Evolutionary conservation across 2,329 filamentous ascomycete species (phyloP), one percentile per base, ranked within the genome.

Genomic region (Mycogone perniciosa): DNA sequence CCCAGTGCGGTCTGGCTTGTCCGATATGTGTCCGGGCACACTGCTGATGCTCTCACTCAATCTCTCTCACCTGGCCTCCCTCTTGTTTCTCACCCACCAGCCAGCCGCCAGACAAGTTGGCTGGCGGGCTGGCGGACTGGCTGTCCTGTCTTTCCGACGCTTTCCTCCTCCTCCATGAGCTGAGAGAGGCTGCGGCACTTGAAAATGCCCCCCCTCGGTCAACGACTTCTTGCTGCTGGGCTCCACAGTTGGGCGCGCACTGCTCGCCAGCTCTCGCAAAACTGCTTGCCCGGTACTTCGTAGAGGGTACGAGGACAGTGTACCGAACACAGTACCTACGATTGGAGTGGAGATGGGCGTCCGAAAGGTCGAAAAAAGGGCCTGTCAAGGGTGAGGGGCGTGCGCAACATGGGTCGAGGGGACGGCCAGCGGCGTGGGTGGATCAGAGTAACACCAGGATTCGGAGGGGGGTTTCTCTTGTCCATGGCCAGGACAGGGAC

Each of bases 361-460:
- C 48, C 48, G 45, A 44, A 50, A 42, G 48, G 42, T 52, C 45
- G 6, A 30, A 41, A 57, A 54, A 59, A 58, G 57, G 57, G 62
- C 57, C 59, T 60, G 57, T 46, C 48, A 51, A 38, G 43, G 20
- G 20, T 20, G 20, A 20, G 20, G 20, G 20, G 20, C 3, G 20
- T 20, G 20, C 20, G 20, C 46, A 46, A 55, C 60, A 58, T 54
- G 61, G 52, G 49, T 20, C 20, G 20, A 20, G 20, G 3, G 20
- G 20, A 41, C 41, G 39, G 50, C 41, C 29, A 56, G 56, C 56
- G 61, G 64, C 56, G 63, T 64, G 62, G 52, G 52, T 59, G 56
- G 53, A 66, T 58, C 64, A 64, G 58, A 39, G 65, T 68, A 59
- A 59, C 60, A 66, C 65, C 58, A 60, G 59, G 63, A 64, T 64